These are phyloP conservation scores for Isoetes taiwanensis DNA, from an alignment of 75 land plant species.

Conservation along the genomic window DNA sequence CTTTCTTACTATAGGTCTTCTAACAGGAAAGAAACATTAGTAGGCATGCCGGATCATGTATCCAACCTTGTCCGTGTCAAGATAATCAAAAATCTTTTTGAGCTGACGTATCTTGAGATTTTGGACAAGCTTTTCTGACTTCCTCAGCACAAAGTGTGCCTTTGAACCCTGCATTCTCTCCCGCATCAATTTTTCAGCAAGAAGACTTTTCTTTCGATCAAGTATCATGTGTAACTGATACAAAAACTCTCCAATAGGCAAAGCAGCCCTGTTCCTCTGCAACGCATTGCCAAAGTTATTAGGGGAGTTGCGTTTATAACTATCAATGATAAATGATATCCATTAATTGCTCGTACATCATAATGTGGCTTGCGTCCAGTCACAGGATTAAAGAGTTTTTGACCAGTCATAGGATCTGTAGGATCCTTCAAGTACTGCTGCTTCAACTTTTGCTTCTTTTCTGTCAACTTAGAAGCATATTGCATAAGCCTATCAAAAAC, in stretches of 20 bases:
- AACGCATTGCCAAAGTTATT: neutral
- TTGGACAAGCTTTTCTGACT: slow-evolving; percentile 20
- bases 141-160: slow-evolving; percentile 20
- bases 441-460: slow-evolving; percentile 22
- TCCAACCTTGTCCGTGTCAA: slow-evolving; percentile 30
- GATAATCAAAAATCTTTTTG: slow-evolving; percentile 22
- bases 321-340: no score
- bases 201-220: slow-evolving; percentile 15
- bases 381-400: slow-evolving; percentile 19
- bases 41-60: no score
- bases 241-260: slow-evolving; percentile 30
- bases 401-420: slow-evolving; percentile 25
- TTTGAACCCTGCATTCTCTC: slow-evolving; percentile 14
- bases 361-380: slow-evolving; percentile 23
- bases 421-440: slow-evolving; percentile 9
- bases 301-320: neutral
- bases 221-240: slow-evolving; percentile 20
- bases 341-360: slow-evolving; percentile 26
- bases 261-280: slow-evolving; percentile 19
- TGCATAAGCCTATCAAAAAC: slow-evolving; percentile 27
- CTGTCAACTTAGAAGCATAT: slow-evolving; percentile 25
- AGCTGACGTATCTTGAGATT: slow-evolving; percentile 10
- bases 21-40: no score
- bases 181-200: slow-evolving; percentile 12
- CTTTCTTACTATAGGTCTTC: no score